Evolutionary conservation across 2,329 filamentous ascomycete species (phyloP).

Genomic region (Xylariaceae sp.): DNA sequence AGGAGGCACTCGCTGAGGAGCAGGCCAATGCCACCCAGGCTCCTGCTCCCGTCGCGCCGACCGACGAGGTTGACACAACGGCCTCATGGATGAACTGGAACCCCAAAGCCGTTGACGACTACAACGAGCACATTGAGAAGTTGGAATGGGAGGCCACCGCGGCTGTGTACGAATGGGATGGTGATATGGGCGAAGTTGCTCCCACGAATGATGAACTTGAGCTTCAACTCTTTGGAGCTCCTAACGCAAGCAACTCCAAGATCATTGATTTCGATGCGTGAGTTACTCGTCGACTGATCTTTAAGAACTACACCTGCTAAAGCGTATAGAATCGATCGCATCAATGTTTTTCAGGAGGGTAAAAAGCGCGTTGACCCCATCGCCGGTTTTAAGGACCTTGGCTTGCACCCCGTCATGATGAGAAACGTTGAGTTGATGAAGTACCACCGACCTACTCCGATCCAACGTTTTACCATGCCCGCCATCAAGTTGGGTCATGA

Average conservation of each 20-base stretch:
- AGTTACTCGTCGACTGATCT: not conserved
- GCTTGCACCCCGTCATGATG: slow-evolving; percentile 77
- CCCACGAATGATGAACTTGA: slow-evolving; percentile 68
- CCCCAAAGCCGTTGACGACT: too few species aligned
- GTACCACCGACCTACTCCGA: slow-evolving; percentile 72
- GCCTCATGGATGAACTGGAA: too few species aligned
- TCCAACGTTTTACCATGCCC: slow-evolving; percentile 81
- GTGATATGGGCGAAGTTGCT: slow-evolving; percentile 80
- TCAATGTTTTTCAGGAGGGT: slow-evolving; percentile 55
- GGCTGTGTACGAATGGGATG: slow-evolving; percentile 75
- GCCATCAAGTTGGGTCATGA: slow-evolving; percentile 72
- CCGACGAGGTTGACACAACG: not conserved
- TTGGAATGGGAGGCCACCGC: slow-evolving; percentile 50
- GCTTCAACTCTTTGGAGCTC: slow-evolving; percentile 63
- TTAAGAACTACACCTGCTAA: slow-evolving; percentile 7
- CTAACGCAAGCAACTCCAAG: slow-evolving; percentile 48
- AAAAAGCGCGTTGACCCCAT: slow-evolving; percentile 46
- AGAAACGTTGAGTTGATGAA: slow-evolving; percentile 69
- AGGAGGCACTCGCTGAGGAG: not conserved
- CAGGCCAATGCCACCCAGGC: slow-evolving; percentile 5
- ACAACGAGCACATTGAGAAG: slow-evolving; percentile 4
- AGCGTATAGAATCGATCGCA: slow-evolving; percentile 44
- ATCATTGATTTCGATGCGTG: slow-evolving; percentile 40
- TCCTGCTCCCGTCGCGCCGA: not conserved
- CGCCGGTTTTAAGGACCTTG: slow-evolving; percentile 64